Evolutionary conservation across 1,284 basidiomycete genomes (phyloP), one percentile per base, ranked within the genome.

Genomic region (Rhodotorula sp.): DNA sequence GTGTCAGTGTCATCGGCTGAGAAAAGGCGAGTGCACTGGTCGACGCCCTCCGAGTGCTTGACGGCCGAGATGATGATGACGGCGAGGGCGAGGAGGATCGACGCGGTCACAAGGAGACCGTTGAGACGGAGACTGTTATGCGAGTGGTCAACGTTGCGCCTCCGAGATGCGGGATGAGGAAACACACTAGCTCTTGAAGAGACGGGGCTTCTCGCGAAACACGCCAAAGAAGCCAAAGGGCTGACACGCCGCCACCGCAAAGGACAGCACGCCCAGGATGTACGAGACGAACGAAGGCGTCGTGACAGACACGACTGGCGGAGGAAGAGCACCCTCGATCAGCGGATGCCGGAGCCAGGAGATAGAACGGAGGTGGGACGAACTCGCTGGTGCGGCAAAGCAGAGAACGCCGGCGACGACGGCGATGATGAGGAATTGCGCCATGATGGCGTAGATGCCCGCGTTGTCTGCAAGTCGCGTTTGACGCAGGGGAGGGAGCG

Each of bases 181-280:
- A 7, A 68, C 76, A 55, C 12, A 77, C 77, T 92, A 96, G 80
- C 88, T 84, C 66, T 89, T 87, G 82, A 88, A 96, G 72, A 90
- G 81, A 49, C 86, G 87, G 3, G 89, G 84, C 78, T 89, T 91
- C 80, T 96, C 93, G 90, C 86, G 85, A 67, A 87, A 86, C 53
- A 95, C 92, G 67, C 90, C 92, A 62, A 93, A 81, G 81, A 93
- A 90, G 2, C 93, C 94, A 17, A 95, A 79, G 0, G 91, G 75
- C 80, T 96, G 94, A 19, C 90, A 74, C 7, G 83, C 88, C 68
- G 88, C 89, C 34, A 86, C 88, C 61, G 89, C 84, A 80, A 92
- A 91, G 77, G 89, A 91, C 44, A 92, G 80, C 19, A 88, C 85
- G 4, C 87, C 92, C 64, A 96, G 85, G 66, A 96, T 83, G 84